Percentiles rank a stretch among this genome's conserved stretches.
Evolutionary conservation across 805 yeast species (phyloP).

Genomic region (Candida maris): DNA sequence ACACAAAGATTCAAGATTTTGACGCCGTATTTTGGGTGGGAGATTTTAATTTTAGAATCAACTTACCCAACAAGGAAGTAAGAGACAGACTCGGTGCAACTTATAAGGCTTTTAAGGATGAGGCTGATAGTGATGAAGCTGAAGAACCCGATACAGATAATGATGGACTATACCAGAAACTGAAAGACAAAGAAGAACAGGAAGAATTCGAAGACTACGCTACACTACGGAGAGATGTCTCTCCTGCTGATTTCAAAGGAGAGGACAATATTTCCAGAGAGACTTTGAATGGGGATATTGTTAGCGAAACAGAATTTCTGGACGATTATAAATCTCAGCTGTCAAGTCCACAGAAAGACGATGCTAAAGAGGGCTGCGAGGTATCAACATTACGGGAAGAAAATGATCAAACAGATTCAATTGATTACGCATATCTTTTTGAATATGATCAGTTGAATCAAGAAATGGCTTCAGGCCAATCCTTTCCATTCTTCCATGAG

Average conservation of each 20-base stretch:
- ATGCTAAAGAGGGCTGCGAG: not conserved
- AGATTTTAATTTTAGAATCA: slow-evolving; percentile 85
- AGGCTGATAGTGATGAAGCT: not conserved
- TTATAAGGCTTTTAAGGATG: not conserved
- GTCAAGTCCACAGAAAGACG: not conserved
- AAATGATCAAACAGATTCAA: slow-evolving; percentile 25
- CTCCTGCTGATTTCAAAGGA: not conserved
- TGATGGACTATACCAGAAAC: not conserved
- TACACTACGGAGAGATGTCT: not conserved
- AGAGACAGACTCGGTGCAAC: slow-evolving; percentile 32
- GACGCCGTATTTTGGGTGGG: slow-evolving; percentile 89
- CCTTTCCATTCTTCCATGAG: slow-evolving; percentile 81
- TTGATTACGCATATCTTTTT: slow-evolving; percentile 36
- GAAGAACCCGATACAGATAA: slow-evolving; percentile 1
- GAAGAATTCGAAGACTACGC: not conserved
- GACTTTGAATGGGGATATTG: too few species aligned
- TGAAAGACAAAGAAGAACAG: not conserved
- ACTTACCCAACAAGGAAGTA: slow-evolving; percentile 67
- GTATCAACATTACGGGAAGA: not conserved
- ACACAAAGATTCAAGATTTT: slow-evolving; percentile 63
- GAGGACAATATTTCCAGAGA: not conserved
- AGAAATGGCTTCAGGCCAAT: slow-evolving; percentile 72
- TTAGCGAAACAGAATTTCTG: too few species aligned
- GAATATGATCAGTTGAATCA: slow-evolving; percentile 74
- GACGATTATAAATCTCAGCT: not conserved